phyloP scores from a whole-genome alignment of 2,329 filamentous ascomycete genomes.

The Epichloe glyceriae region DNA sequence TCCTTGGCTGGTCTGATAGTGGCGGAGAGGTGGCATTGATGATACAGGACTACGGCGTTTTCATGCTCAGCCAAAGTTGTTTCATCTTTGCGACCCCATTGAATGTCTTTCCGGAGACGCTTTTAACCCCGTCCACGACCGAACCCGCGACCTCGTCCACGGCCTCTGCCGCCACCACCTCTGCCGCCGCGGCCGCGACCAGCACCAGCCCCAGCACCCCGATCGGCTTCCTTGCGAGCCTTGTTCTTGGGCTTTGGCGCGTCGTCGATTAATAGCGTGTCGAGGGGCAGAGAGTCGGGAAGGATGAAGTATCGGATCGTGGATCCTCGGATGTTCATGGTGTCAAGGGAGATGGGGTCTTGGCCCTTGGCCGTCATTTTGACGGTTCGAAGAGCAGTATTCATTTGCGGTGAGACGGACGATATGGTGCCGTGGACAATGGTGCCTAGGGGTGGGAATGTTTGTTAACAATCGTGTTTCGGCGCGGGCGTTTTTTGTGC shows the following conservation, averaged over 20 bases:
- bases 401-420: slow-evolving; percentile 96
- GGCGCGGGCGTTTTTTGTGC: background rate
- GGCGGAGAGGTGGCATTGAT: background rate
- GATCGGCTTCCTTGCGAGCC: slow-evolving; percentile 77
- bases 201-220: slow-evolving; percentile 40
- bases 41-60: background rate
- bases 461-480: background rate
- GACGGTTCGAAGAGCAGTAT: slow-evolving; percentile 86
- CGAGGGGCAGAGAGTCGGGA: slow-evolving; percentile 85
- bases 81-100: background rate
- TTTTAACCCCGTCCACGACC: slow-evolving; percentile 5
- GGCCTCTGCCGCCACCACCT: slow-evolving; percentile 36
- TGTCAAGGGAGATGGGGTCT: slow-evolving; percentile 77
- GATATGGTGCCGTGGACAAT: slow-evolving; percentile 96
- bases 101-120: background rate
- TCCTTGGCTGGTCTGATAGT: background rate
- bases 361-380: slow-evolving; percentile 91
- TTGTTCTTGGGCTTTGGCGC: slow-evolving; percentile 99
- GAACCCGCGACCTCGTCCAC: slow-evolving; percentile 23
- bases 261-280: slow-evolving; percentile 92
- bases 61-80: background rate
- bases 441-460: slow-evolving; percentile 50
- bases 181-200: slow-evolving; percentile 40
- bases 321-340: slow-evolving; percentile 91
- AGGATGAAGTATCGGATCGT: slow-evolving; percentile 96